Base-by-base conservation (phyloP, 371 early-diverging fungal species). In the Fennellomyces sp. region DNA sequence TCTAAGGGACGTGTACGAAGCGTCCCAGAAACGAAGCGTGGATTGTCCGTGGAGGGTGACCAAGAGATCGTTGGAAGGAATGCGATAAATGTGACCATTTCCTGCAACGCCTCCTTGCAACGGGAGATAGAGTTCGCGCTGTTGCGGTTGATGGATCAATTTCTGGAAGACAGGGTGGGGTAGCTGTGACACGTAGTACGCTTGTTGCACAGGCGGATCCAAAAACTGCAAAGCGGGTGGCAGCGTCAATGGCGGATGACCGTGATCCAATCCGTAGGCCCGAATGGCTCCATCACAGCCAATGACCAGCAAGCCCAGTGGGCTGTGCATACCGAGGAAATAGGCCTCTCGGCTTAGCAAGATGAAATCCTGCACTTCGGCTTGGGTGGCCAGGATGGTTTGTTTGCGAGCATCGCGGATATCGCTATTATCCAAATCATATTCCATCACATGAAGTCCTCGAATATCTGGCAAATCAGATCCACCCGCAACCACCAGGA, bases 11-110 rank as follows among this genome's bases (percentile, higher is more conserved):
- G 75, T 73, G 55, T 63, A 80, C 0, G 84, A 72, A 5, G 86
- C 82, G 42, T 85, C 86, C 82, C 84, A 85, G 51, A 82, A 80
- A 1, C 76, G 78, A 27, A 85, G 60, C 17, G 72, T 64, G 30
- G 66, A 66, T 19, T 72, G 73, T 6, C 63, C 65, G 52, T 85
- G 86, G 19, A 76, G 69, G 0, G 86, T 83, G 2, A 82, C 53
- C 19, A 85, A 53, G 5, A 85, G 36, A 58, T 85, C 86, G 30
- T 72, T 76, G 2, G 78, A 75, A 2, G 64, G 61, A 11, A 83
- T 52, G 13, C 71, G 71, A 33, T 78, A 75, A 15, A 78, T 65
- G 48, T 83, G 83, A 7, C 70, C 68, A 8, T 65, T 61, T 0
- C 73, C 76, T 15, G 74, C 70, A 13, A 65, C 58, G 17, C 80